Evolutionary conservation across 2,329 filamentous ascomycete genomes (phyloP), one percentile per base, ranked within the genome.

Genomic region (Fusarium tjaetaba): DNA sequence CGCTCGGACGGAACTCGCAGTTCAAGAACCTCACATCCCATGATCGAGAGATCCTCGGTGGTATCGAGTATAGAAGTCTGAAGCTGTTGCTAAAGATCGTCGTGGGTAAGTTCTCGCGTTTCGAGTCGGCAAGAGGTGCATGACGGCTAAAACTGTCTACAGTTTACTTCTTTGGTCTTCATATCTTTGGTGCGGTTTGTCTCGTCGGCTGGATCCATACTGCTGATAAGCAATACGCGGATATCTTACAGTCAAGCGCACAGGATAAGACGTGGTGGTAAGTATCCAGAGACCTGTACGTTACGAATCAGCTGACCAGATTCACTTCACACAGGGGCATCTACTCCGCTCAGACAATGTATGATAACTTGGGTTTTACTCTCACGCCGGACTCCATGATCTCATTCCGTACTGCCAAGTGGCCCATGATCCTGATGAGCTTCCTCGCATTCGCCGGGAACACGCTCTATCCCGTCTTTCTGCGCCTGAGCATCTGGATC

Each of bases 401-500:
- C 15, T 80, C 80, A 2, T 88, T 88, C 71, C 81, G 81, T 32
- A 82, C 84, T 41, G 84, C 86, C 0, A 80, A 76, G 6, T 82
- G 77, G 68, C 82, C 80, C 10, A 81, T 88, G 70, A 74, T 88
- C 52, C 74, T 87, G 28, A 86, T 88, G 80, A 83, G 81, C 5
- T 80, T 86, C 22, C 75, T 88, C 2, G 86, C 86, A 4, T 83
- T 88, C 18, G 85, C 86, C 0, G 88, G 87, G 3, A 87, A 89
- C 61, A 89, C 87, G 0, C 84, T 84, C 46, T 92, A 90, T 65
- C 90, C 90, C 0, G 81, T 89, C 34, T 86, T 91, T 62, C 82
- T 91, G 0, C 86, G 90, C 2, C 76, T 91, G 3, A 81, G 87
- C 9, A 86, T 92, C 36, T 92, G 89, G 89, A 79, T 75, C 5